Conservation (phyloP, 306 rosid genomes). For the Herpetospermum pedunculosum region DNA sequence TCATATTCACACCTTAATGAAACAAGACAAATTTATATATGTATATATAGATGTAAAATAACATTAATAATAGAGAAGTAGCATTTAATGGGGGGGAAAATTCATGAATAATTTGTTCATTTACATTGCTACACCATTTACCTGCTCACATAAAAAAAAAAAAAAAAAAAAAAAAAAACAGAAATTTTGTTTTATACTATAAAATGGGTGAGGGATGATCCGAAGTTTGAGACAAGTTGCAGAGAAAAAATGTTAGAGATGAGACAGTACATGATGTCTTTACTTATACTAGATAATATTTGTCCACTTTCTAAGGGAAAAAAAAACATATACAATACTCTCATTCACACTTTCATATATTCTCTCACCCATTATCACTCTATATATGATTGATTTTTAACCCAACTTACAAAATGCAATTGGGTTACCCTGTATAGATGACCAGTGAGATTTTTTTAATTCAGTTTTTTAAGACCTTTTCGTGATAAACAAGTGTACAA, state of each 20-base stretch:
- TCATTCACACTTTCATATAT: not conserved
- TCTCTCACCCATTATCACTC: not conserved
- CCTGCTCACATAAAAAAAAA: not conserved
- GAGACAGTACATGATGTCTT: constrained; percentile 5
- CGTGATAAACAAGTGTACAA: too few species aligned
- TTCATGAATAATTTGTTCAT: not conserved
- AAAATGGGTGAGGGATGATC: constrained; percentile 2
- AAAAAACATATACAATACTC: not conserved
- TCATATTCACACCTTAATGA: not conserved
- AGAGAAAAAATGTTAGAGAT: not conserved
- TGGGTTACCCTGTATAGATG: not conserved
- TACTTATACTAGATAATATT: not conserved
- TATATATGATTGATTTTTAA: not conserved
- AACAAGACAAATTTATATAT: not conserved
- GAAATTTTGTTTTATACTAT: not conserved
- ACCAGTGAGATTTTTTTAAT: too few species aligned
- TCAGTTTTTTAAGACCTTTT: too few species aligned
- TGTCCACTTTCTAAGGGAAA: not conserved
- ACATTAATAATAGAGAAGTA: not conserved
- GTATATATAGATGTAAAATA: not conserved
- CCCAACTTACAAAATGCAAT: not conserved
- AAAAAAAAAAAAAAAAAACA: not conserved
- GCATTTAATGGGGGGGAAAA: not conserved
- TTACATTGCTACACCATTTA: not conserved
- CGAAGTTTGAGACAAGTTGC: constrained; percentile 7